Evolutionary conservation across 257 asterid genomes (phyloP).

Genomic region (Echium plantagineum): DNA sequence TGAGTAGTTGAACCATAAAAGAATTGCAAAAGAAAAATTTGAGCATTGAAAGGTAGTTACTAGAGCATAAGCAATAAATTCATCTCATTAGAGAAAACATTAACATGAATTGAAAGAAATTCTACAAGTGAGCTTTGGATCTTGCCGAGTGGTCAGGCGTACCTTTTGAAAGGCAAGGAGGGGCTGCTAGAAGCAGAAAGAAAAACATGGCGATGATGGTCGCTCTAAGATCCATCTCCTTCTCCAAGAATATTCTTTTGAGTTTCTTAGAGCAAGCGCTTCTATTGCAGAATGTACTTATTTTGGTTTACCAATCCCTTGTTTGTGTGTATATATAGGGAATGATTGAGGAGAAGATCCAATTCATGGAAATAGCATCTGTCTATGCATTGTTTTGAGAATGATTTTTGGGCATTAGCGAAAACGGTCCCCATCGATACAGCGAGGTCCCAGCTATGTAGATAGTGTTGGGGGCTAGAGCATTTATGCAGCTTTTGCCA

Average conservation of each 20-base stretch:
- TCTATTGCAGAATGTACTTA: not conserved
- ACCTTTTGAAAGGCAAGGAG: not conserved
- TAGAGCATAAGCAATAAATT: not conserved
- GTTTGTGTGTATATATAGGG: not conserved
- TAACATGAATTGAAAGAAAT: not conserved
- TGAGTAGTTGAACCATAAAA: not conserved
- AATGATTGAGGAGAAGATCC: not conserved
- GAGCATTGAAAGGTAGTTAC: not conserved
- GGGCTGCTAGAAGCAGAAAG: not conserved
- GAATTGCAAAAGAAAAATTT: too few relatives aligned
- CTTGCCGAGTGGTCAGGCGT: not conserved
- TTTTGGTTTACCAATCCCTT: not conserved
- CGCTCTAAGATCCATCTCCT: not conserved
- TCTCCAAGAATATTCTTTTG: not conserved
- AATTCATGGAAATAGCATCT: not conserved
- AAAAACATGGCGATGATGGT: not conserved
- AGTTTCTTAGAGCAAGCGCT: not conserved
- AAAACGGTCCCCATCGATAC: not conserved
- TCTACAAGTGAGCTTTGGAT: not conserved
- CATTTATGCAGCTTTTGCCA: not conserved
- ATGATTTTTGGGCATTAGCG: constrained; percentile 8
- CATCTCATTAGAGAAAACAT: too few relatives aligned
- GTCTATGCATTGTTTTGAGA: not conserved
- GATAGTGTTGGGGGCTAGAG: not conserved
- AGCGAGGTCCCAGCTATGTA: not conserved